Evolutionary conservation across 225 moss, liverwort and hornwort species (phyloP).

Genomic region (Physcomitrium patens): DNA sequence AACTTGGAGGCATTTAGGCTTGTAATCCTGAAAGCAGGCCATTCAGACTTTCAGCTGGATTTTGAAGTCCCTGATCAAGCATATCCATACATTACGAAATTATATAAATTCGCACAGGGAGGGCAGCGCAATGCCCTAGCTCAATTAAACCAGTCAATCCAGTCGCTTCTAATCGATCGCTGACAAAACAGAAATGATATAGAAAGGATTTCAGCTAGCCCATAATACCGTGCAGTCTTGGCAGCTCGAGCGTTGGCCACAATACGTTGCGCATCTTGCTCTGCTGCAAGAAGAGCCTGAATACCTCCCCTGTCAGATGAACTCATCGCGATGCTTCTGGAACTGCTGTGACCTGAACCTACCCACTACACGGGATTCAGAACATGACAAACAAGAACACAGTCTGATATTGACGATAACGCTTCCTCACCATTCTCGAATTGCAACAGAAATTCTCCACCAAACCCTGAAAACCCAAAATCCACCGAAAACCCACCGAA

Average conservation of each 20-base stretch:
- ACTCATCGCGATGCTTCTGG: conserved; percentile 36
- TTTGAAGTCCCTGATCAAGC: too few species aligned
- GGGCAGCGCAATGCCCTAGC: too few species aligned
- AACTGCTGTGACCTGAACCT: conserved; percentile 22
- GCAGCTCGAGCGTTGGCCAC: conserved; percentile 70
- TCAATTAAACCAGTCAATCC: too few species aligned
- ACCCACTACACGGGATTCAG: background rate
- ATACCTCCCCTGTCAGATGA: conserved; percentile 78
- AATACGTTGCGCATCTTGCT: conserved; percentile 89
- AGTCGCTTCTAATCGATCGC: background rate
- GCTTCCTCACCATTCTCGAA: background rate
- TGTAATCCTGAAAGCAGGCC: too few species aligned
- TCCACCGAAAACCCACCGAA: background rate
- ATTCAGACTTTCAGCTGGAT: too few species aligned
- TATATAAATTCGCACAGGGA: too few species aligned
- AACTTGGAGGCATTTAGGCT: too few species aligned
- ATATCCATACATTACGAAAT: too few species aligned
- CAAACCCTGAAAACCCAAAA: conserved; percentile 29
- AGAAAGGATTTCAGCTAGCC: background rate
- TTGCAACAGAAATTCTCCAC: conserved; percentile 1
- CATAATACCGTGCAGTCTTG: conserved; percentile 49
- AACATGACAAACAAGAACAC: background rate
- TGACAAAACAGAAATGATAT: background rate
- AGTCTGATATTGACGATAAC: background rate
- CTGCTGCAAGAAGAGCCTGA: conserved; percentile 77